Percentiles rank a stretch among this genome's conserved stretches.
Conservation (phyloP, 2,329 filamentous ascomycete species). For the Zymoseptoria passerinii region DNA sequence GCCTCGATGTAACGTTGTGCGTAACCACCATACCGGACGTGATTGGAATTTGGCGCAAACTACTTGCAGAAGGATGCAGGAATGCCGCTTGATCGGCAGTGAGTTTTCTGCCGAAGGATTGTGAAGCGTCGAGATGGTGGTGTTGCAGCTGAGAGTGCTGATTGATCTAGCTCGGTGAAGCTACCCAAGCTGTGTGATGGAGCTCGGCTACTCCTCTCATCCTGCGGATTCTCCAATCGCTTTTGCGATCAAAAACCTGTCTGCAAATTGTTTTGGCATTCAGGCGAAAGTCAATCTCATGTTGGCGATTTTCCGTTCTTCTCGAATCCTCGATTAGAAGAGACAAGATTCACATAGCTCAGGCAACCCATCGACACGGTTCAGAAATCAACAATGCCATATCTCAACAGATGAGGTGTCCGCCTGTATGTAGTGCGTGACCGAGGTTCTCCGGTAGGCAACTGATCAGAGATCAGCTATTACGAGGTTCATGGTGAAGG, state of each 20-base stretch:
- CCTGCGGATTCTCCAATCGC: no score
- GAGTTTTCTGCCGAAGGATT: no score
- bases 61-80: neutral
- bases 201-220: no score
- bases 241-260: no score
- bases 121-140: no score
- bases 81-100: neutral
- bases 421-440: conserved; percentile 9
- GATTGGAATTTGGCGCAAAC: neutral
- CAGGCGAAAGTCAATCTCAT: no score
- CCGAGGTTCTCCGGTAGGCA: neutral
- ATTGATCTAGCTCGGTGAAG: no score
- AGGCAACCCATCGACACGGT: neutral
- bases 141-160: no score
- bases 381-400: conserved; percentile 5
- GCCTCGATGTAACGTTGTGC: neutral
- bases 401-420: conserved; percentile 13
- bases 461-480: conserved; percentile 18
- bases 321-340: no score
- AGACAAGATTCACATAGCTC: neutral
- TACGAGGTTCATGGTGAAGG: conserved; percentile 6
- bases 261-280: no score
- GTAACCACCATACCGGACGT: neutral
- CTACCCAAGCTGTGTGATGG: no score
- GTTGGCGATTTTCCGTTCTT: no score